Evolutionary conservation across 305 asterid genomes (phyloP), one percentile per base, ranked within the genome.

Genomic region (Solanum hybrid): DNA sequence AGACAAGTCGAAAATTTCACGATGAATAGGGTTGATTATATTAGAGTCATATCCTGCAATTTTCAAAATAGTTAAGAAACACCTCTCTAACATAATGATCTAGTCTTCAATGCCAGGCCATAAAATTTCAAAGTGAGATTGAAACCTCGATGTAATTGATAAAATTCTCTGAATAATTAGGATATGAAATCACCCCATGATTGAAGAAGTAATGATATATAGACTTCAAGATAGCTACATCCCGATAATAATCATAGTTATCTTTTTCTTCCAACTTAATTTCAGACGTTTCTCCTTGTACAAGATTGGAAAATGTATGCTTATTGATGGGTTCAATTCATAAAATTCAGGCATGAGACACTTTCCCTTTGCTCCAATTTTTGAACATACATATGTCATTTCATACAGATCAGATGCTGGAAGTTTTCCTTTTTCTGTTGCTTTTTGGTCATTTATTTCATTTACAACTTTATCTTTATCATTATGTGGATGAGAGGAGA

Each of bases 161-260:
- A 37, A 81, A 26, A 24, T 81, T 14, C 7, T 82, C 4, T 7
- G 70, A 82, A 13, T 27, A 75, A 73, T n/a, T 4, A 80, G 38
- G 73, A 82, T 4, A 27, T 41, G 87, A 24, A 27, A 82, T 15
- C 10, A 82, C 6, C 6, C 73, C 37, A 41, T 26, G 37, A 41
- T 41, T 82, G 7, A 7, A 27, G 38, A 27, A 26, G 72, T 41
- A 27, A 27, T 82, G 72, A 41, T 15, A 41, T 0, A 39, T 41
- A 13, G 70, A 27, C 87, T 82, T 82, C 72, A 82, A 26, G 10
- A 81, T 81, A 14, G 87, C 87, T 15, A 41, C 17, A 41, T 41
- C 57, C 17, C 6, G 2, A 0, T 41, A 41, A 41, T 41, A 41
- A 41, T 41, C 34, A 7, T 38, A 80, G 2, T 24, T 29, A 13